Base-by-base conservation (phyloP, 345 rosid species). In the Fremontodendron californicum region DNA sequence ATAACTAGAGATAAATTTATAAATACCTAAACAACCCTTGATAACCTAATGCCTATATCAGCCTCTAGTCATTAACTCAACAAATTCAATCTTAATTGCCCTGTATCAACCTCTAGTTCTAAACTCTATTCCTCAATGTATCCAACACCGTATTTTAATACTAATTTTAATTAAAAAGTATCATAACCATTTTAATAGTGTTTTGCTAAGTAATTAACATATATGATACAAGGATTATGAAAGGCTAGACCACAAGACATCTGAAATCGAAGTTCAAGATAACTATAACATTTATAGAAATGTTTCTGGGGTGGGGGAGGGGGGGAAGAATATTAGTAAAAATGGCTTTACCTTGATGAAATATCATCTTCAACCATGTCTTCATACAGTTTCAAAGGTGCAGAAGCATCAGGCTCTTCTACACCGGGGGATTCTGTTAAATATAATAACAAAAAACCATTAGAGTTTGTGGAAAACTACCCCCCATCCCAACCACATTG, bases 361-460 rank as follows among this genome's bases (percentile, higher is more conserved):
- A 86, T 81, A 76, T 92, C 93, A 86, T 92, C 94, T 76, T 92
- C 96, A 79, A 86, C 81, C 75, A 89, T 84, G 69, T 91, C 94
- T 86, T 93, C 98, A 74, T 87, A 81, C 42, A 73, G 89, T 86
- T 84, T 93, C 31, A 87, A 74, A 68, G 88, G 84, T 78, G 74
- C 84, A 77, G 92, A 90, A 73, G 82, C 81, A 78, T 89, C 88
- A 15, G 84, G 82, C 64, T 86, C 98, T 74, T 86, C 90, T 76
- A 85, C 94, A 78, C 51, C 90, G 64, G 81, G 88, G 75, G 88
- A 81, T 82, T 88, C 97, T 89, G 86, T 79, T 48, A 31, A 25
- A 71, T 42, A 76, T 63, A 6, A 78, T 33, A 21, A 48, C 18
- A n/a, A 45, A 54, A 73, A 27, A 71, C 21, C 4, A 49, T 73